Evolutionary conservation across 352 stramenopile genomes (phyloP).

Genomic region (Globisporangium radiosum): DNA sequence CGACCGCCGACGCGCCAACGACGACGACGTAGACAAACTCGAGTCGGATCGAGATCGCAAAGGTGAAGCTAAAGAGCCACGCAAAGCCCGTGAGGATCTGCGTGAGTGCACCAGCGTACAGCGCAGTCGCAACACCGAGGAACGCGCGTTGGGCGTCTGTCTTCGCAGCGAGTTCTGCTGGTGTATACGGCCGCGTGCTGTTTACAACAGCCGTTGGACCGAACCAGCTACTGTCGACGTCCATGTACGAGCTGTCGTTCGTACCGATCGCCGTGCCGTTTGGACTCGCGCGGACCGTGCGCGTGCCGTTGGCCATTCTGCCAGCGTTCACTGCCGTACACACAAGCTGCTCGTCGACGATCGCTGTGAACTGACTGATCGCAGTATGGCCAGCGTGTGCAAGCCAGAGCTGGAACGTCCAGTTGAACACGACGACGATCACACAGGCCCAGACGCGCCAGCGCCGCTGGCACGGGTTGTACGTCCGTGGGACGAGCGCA

Average conservation of each 20-base stretch:
- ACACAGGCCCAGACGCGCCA: constrained; percentile 72
- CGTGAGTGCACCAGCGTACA: constrained; percentile 53
- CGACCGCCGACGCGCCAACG: constrained; percentile 43
- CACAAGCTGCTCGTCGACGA: constrained; percentile 29
- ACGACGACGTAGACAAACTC: constrained; percentile 84
- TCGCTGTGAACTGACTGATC: constrained; percentile 27
- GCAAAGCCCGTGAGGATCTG: constrained; percentile 63
- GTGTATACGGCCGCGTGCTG: constrained; percentile 5
- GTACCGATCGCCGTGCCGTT: constrained; percentile 3
- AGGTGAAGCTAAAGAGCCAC: constrained; percentile 77
- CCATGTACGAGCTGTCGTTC: constrained; percentile 1
- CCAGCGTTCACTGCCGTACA: constrained; percentile 26
- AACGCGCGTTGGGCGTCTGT: constrained; percentile 26
- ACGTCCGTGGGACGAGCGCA: constrained; percentile 47
- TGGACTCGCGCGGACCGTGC: background rate
- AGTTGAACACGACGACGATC: constrained; percentile 74
- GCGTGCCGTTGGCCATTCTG: background rate
- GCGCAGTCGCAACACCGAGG: constrained; percentile 27
- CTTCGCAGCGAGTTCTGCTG: constrained; percentile 10
- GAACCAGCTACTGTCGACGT: constrained; percentile 19
- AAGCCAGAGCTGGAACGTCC: constrained; percentile 73
- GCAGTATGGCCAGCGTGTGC: constrained; percentile 50
- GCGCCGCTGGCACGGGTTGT: constrained; percentile 67
- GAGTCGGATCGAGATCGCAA: constrained; percentile 78
- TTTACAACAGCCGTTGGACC: constrained; percentile 15